phyloP scores from a whole-genome alignment of 495 filamentous ascomycete species.

The Talaromyces borbonicus region DNA sequence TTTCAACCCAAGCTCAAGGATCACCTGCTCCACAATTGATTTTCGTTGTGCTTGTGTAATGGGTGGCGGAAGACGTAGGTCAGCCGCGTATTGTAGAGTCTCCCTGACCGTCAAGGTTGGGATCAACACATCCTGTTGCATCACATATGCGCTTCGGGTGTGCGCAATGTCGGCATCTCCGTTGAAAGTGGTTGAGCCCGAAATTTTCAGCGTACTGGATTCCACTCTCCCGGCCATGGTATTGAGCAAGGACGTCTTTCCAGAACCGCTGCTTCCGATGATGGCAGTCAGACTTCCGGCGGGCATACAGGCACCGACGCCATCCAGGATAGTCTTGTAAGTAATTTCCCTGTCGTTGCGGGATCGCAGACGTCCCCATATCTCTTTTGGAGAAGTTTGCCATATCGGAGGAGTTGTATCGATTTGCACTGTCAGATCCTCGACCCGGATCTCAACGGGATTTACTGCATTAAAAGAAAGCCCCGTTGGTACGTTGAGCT shows the following conservation, averaged over 20 bases:
- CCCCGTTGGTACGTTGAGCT: not conserved
- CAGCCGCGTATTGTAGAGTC: constrained; percentile 59
- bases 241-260: constrained; percentile 65
- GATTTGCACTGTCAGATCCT: constrained; percentile 44
- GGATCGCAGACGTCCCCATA: constrained; percentile 15
- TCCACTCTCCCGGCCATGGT: constrained; percentile 56
- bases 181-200: constrained; percentile 49
- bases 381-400: constrained; percentile 17
- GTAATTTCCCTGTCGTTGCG: not conserved
- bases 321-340: constrained; percentile 37
- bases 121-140: constrained; percentile 66
- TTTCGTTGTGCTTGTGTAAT: constrained; percentile 47
- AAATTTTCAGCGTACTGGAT: constrained; percentile 39
- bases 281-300: constrained; percentile 60
- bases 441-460: constrained; percentile 47
- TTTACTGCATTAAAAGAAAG: constrained; percentile 53
- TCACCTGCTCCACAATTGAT: constrained; percentile 59
- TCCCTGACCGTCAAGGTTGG: constrained; percentile 64
- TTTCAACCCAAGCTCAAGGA: constrained; percentile 61
- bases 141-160: constrained; percentile 58
- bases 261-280: constrained; percentile 61
- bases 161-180: constrained; percentile 37
- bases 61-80: constrained; percentile 54
- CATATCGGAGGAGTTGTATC: constrained; percentile 37
- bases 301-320: constrained; percentile 45